Evolutionary conservation across 805 yeast species (phyloP).

Genomic region (Monosporozyma yasuniensis): DNA sequence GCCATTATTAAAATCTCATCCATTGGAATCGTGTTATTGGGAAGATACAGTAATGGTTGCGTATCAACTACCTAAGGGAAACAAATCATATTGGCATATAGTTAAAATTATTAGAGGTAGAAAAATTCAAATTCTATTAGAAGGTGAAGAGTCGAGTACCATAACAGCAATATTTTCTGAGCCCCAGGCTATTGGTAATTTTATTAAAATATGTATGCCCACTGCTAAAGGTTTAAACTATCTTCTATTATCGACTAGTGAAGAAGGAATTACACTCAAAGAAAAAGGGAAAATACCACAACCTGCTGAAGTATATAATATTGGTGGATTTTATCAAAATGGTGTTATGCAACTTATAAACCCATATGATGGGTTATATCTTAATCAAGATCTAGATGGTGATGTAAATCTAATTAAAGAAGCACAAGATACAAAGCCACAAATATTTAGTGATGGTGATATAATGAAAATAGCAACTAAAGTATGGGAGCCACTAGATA

Average conservation of each 20-base stretch:
- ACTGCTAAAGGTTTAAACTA: background rate
- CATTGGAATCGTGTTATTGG: background rate
- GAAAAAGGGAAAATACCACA: background rate
- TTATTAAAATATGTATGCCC: background rate
- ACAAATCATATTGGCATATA: background rate
- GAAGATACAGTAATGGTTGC: background rate
- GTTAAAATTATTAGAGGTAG: background rate
- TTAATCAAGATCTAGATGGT: background rate
- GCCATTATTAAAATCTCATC: background rate
- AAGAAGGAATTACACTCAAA: background rate
- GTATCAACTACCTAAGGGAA: background rate
- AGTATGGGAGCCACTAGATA: background rate
- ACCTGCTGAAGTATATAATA: background rate
- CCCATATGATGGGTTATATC: background rate
- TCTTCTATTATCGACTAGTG: background rate
- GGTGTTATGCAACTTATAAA: background rate
- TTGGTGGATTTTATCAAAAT: background rate
- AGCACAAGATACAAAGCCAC: background rate
- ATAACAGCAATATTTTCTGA: background rate
- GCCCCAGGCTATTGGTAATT: background rate
- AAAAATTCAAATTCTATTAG: background rate
- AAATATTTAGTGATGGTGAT: background rate
- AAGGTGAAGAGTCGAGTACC: background rate
- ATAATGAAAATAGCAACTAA: background rate
- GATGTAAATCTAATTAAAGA: background rate